Conservation (phyloP, 2,329 filamentous ascomycete species). For the Claviceps sorghi region DNA sequence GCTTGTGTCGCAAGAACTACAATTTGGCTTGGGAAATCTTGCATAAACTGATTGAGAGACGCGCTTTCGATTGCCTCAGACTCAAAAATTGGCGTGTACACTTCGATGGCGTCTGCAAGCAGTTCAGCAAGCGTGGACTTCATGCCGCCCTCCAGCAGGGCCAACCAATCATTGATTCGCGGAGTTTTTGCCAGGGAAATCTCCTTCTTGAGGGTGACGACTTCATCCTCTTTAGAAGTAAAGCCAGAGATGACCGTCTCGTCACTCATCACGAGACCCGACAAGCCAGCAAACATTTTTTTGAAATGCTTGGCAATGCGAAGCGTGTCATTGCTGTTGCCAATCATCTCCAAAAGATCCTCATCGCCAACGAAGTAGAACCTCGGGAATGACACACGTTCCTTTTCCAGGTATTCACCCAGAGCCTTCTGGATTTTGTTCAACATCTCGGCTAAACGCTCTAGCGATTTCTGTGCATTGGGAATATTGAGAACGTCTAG, state of each 20-base stretch:
- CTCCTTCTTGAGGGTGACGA: constrained; percentile 73
- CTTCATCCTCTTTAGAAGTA: constrained; percentile 88
- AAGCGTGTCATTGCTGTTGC: constrained; percentile 93
- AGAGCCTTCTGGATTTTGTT: constrained; percentile 99
- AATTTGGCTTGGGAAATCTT: constrained; percentile 78
- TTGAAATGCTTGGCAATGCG: constrained; percentile 98
- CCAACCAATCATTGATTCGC: constrained; percentile 98
- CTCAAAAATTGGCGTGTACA: constrained; percentile 66
- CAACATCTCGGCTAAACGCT: constrained; percentile 86
- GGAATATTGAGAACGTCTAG: constrained; percentile 92
- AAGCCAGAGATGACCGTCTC: constrained; percentile 82
- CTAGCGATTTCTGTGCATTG: constrained; percentile 88
- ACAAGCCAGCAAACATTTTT: constrained; percentile 98
- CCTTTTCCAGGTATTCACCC: constrained; percentile 94
- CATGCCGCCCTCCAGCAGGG: constrained; percentile 82
- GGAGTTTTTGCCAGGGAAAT: constrained; percentile 89
- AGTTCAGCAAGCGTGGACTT: constrained; percentile 85
- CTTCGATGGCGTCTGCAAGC: constrained; percentile 69
- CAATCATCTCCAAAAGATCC: constrained; percentile 95
- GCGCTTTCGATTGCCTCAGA: constrained; percentile 53
- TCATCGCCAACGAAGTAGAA: constrained; percentile 99
- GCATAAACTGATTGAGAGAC: constrained; percentile 67
- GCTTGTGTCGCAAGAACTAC: constrained; percentile 89
- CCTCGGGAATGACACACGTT: constrained; percentile 90
- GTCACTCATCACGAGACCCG: constrained; percentile 75